Evolutionary conservation across 257 asterid species (phyloP).

Genomic region (Solanum medicagineum): DNA sequence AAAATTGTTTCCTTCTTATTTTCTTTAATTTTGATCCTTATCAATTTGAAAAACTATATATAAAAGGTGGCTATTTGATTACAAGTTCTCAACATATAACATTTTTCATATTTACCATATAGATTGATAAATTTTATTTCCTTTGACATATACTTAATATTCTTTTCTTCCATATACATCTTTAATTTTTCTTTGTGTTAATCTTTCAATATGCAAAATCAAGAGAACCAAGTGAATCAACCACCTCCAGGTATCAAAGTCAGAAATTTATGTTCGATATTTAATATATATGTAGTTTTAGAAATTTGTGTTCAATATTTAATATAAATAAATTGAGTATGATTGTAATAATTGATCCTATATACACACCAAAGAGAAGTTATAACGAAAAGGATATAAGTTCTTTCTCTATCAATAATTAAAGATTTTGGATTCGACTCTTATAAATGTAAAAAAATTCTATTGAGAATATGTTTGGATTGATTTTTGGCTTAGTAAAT

Average conservation of each 20-base stretch:
- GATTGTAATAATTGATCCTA: not conserved
- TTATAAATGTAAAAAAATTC: not conserved
- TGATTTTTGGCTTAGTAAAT: too few species aligned
- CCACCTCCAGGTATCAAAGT: conserved; percentile 32
- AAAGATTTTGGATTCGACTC: not conserved
- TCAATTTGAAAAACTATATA: not conserved
- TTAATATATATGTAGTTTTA: not conserved
- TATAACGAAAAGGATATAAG: not conserved
- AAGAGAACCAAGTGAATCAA: conserved; percentile 10
- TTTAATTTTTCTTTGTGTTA: not conserved
- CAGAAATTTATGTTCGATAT: not conserved
- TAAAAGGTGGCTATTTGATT: not conserved
- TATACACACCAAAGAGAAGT: not conserved
- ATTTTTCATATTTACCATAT: not conserved
- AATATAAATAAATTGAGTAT: not conserved
- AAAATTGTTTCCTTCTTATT: not conserved
- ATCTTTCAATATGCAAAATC: conserved; percentile 29
- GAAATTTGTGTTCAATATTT: not conserved
- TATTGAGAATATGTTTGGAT: too few species aligned
- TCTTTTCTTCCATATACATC: not conserved
- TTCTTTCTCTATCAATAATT: not conserved
- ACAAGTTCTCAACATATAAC: not conserved
- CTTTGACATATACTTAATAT: not conserved
- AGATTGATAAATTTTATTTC: not conserved
- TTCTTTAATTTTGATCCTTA: not conserved